Conservation (phyloP, 495 filamentous ascomycete species). For the Niebla homalea region DNA sequence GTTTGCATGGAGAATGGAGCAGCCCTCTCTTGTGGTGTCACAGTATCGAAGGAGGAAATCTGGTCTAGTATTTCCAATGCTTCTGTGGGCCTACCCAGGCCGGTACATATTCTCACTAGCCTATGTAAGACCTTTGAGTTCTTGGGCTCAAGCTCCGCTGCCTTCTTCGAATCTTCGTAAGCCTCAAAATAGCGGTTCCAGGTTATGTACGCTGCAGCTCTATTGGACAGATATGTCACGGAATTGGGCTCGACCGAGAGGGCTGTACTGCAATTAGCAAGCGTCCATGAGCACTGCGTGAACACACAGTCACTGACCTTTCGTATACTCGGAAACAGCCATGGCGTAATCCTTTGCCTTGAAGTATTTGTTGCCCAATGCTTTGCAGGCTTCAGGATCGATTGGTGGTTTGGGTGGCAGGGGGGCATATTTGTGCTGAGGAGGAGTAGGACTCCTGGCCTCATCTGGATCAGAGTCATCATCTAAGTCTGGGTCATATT, state of each 20-base stretch:
- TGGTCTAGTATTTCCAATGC: constrained; percentile 64
- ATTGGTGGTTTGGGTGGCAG: constrained; percentile 34
- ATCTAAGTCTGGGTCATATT: too few species aligned
- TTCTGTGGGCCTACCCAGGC: constrained; percentile 69
- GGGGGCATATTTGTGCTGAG: constrained; percentile 56
- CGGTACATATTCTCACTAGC: constrained; percentile 76
- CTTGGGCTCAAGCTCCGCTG: constrained; percentile 65
- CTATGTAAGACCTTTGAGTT: constrained; percentile 82
- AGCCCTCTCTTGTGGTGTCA: constrained; percentile 68
- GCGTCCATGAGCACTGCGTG: neutral
- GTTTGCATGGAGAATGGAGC: constrained; percentile 70
- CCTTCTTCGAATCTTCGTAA: constrained; percentile 68
- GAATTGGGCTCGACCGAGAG: constrained; percentile 67
- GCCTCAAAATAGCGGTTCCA: constrained; percentile 64
- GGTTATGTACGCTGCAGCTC: constrained; percentile 85
- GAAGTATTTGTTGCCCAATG: constrained; percentile 89
- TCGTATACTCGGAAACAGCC: constrained; percentile 85
- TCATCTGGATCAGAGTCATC: too few species aligned
- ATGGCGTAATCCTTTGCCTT: constrained; percentile 76
- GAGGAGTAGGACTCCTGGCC: constrained; percentile 52
- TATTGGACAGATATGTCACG: constrained; percentile 86
- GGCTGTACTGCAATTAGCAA: constrained; percentile 36
- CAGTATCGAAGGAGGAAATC: constrained; percentile 44
- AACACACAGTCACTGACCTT: constrained; percentile 44
- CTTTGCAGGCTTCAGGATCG: constrained; percentile 81